Base-by-base conservation (phyloP, 2,329 filamentous ascomycete genomes). In the Colletotrichum godetiae region DNA sequence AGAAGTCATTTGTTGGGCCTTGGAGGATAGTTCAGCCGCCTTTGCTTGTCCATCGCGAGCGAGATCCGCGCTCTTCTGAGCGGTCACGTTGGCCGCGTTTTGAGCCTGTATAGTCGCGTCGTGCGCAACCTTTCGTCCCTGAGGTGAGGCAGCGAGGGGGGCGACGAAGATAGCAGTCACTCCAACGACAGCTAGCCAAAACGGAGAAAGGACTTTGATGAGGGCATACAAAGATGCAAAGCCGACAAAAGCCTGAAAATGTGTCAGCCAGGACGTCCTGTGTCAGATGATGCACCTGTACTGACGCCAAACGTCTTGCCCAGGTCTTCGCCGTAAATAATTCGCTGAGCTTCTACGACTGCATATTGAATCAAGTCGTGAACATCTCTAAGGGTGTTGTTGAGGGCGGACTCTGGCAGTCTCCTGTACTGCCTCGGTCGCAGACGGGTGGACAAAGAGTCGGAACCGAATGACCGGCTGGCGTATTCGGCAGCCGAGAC, bases 341-440 rank as follows among this genome's bases (percentile, higher is more conserved):
- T 55, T 19, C 53, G 60, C n/a, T 73, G 70, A 3, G 42, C 37
- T 29, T 68, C 42, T 3, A 73, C 42, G 2, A 55, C 53, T 11
- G 37, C 29, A 13, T 64, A 62, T 46, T 73, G 70, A n/a, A 69
- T 27, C 2, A 73, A 55, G 19, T 73, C 70, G 13, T 73, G 70
- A 1, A 73, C 15, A 33, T 73, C 70, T 24, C 49, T 68, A 24
- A 73, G 15, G 4, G 52, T 60, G 13, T 55, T 66, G 27, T 73
- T 73, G 15, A 73, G 70, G 1, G 55, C 65, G 13, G 53, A 33
- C 10, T 73, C 70, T 10, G 60, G 37, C 1, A 73, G 13, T 5
- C 35, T 69, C 11, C 10, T 29, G 31, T 68, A 73, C 4, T 57
- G 2, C 11, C n/a, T 46, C 2, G 70, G 70, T 7, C 70, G 65